These are phyloP conservation scores for Teratosphaeria epicoccoides DNA, from an alignment of 2,329 filamentous ascomycete genomes.

Conservation along the genomic window DNA sequence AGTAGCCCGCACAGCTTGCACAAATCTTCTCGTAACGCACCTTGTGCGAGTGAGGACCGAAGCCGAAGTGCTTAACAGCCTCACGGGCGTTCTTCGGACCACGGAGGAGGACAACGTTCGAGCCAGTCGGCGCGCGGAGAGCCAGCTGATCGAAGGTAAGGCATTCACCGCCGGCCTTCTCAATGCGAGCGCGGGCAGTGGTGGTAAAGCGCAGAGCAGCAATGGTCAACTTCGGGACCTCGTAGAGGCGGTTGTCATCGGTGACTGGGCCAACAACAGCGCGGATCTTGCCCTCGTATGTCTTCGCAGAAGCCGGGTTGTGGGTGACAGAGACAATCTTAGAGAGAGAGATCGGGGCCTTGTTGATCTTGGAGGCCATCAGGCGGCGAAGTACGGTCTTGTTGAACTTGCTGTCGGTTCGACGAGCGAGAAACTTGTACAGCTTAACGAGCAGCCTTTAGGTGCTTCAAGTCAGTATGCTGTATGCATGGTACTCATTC, in stretches of 20 bases:
- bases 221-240: slow-evolving; percentile 83
- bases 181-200: slow-evolving; percentile 85
- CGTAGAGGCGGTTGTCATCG: slow-evolving; percentile 89
- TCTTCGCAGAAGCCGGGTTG: slow-evolving; percentile 40
- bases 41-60: slow-evolving; percentile 97
- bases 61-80: slow-evolving; percentile 98
- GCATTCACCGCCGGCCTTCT: slow-evolving; percentile 86
- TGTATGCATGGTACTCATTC: not conserved
- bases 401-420: slow-evolving; percentile 97
- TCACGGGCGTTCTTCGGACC: slow-evolving; percentile 97
- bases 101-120: slow-evolving; percentile 93
- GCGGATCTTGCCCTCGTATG: slow-evolving; percentile 68
- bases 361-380: slow-evolving; percentile 30
- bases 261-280: slow-evolving; percentile 93
- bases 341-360: slow-evolving; percentile 76
- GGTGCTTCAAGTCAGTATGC: slow-evolving; percentile 1
- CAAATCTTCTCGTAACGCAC: slow-evolving; percentile 39
- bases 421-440: slow-evolving; percentile 34
- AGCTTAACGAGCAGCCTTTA: slow-evolving; percentile 6
- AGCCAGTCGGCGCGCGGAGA: slow-evolving; percentile 84
- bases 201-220: slow-evolving; percentile 95
- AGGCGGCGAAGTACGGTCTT: slow-evolving; percentile 95
- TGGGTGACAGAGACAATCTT: slow-evolving; percentile 61
- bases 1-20: slow-evolving; percentile 1
- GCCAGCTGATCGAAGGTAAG: slow-evolving; percentile 97